Evolutionary conservation across 352 stramenopile species (phyloP).

Genomic region (Phytopythium boreale): DNA sequence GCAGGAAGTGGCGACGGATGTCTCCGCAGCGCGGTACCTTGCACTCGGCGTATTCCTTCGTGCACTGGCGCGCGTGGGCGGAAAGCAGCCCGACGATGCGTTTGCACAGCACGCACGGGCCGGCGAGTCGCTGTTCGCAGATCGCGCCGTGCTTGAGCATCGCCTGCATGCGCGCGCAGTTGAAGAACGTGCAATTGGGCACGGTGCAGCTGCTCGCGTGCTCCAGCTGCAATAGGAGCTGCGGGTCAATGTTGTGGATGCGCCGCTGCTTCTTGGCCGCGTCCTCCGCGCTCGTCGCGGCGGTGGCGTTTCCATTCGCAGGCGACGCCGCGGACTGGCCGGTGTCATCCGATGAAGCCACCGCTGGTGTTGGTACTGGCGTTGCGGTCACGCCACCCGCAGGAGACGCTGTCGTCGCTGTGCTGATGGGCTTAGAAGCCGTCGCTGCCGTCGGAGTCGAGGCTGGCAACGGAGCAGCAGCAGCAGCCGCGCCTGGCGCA

Average conservation of each 20-base stretch:
- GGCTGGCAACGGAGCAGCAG: slow-evolving; percentile 2
- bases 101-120: slow-evolving; percentile 83
- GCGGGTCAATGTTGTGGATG: slow-evolving; percentile 87
- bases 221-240: slow-evolving; percentile 82
- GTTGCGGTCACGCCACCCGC: not conserved
- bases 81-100: slow-evolving; percentile 83
- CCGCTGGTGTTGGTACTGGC: not conserved
- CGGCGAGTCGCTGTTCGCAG: slow-evolving; percentile 78
- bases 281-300: slow-evolving; percentile 41
- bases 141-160: slow-evolving; percentile 89
- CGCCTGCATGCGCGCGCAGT: slow-evolving; percentile 83
- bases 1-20: slow-evolving; percentile 81
- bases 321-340: not conserved
- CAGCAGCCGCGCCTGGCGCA: not conserved
- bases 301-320: slow-evolving; percentile 5
- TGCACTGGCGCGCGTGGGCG: slow-evolving; percentile 77
- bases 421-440: not conserved
- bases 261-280: slow-evolving; percentile 90
- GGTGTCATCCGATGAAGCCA: not conserved
- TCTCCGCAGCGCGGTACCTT: slow-evolving; percentile 84
- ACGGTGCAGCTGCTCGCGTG: slow-evolving; percentile 75
- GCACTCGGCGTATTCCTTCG: slow-evolving; percentile 72
- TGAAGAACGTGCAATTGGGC: slow-evolving; percentile 77
- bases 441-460: slow-evolving; percentile 1
- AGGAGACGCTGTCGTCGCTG: not conserved